Percentiles rank a stretch among this genome's conserved stretches.
Conservation (phyloP, 2,329 filamentous ascomycete genomes). For the Aureobasidium pullulans region DNA sequence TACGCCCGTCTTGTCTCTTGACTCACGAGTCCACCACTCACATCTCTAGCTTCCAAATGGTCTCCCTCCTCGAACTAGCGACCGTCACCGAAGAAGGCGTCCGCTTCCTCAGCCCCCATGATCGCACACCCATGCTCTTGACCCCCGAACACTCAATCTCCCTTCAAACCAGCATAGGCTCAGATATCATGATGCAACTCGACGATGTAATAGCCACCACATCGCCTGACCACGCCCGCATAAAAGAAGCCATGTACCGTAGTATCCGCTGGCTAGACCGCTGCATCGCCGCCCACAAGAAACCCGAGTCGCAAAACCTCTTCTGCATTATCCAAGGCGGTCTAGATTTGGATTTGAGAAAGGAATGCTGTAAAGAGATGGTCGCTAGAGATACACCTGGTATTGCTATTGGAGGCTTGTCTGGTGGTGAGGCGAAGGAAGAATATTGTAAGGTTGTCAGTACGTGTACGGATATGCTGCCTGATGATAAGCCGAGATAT, state of each 20-base stretch:
- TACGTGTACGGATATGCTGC: slow-evolving; percentile 76
- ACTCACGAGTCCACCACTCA: neutral
- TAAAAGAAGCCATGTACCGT: slow-evolving; percentile 90
- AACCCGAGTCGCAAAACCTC: slow-evolving; percentile 77
- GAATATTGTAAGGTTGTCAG: slow-evolving; percentile 82
- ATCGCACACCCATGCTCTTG: slow-evolving; percentile 90
- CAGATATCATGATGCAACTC: slow-evolving; percentile 98
- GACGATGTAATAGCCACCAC: slow-evolving; percentile 97
- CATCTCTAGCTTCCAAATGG: slow-evolving; percentile 83
- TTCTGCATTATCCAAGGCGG: slow-evolving; percentile 99
- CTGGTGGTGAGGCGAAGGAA: slow-evolving; percentile 87
- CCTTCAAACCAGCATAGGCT: slow-evolving; percentile 93
- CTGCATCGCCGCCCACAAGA: slow-evolving; percentile 82
- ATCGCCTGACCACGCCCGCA: slow-evolving; percentile 77
- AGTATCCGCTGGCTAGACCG: slow-evolving; percentile 94
- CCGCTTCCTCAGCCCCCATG: slow-evolving; percentile 90
- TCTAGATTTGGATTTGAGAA: slow-evolving; percentile 76
- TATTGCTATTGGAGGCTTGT: slow-evolving; percentile 91
- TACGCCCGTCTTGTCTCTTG: slow-evolving; percentile 23
- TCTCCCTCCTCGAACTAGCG: slow-evolving; percentile 86
- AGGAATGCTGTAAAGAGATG: slow-evolving; percentile 81
- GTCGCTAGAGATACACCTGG: slow-evolving; percentile 83
- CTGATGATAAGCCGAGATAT: slow-evolving; percentile 90
- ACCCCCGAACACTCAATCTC: slow-evolving; percentile 96
- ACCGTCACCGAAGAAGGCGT: slow-evolving; percentile 94